Evolutionary conservation across 164 flowering plant genomes (phyloP), one percentile per base, ranked within the genome.

Genomic region (Litsea cubeba): DNA sequence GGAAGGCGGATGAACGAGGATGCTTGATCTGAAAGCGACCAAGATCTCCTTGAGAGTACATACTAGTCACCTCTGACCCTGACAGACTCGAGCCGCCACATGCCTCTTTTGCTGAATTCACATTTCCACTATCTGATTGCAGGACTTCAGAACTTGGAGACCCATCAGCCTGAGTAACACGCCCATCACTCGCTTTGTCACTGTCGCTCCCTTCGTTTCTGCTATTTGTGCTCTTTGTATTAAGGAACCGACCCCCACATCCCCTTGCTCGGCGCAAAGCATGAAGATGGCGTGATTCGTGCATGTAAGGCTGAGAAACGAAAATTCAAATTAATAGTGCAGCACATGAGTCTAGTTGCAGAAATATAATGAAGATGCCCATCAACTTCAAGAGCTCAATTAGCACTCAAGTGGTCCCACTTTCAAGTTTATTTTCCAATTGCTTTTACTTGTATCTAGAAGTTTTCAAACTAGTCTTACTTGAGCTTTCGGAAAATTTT

Each of bases 181-280:
- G 78, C 1, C 51, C 50, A 18, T 65, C 63, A 0, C 50, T 72
- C 64, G 70, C 46, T 57, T 79, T 82, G 64, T 79, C 81, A 22
- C 25, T 69, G 50, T 75, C 77, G 51, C 54, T 68, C 73, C 71
- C 81, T 14, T 63, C 83, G 30, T 81, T 81, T 73, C 62, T 81
- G 28, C 50, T 73, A 25, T 71, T 72, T 25, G 46, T 6, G 0
- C 40, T 82, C 78, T 89, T 93, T 63, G 87, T 88, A 81, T 89
- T 91, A 80, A 93, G 73, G 82, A 93, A 93, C 58, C 98, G 92
- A 23, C 98, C 98, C 3, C 98, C 98, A 28, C 85, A 82, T 69
- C 98, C 98, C 77, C 98, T 84, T 75, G 93, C 90, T 62, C 98
- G 87, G 22, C 95, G 88, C 93, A 88, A 76, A 60, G 98, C 98